These are phyloP conservation scores for Cardamine resedifolia DNA, from an alignment of 345 rosid species.

Conservation along the genomic window DNA sequence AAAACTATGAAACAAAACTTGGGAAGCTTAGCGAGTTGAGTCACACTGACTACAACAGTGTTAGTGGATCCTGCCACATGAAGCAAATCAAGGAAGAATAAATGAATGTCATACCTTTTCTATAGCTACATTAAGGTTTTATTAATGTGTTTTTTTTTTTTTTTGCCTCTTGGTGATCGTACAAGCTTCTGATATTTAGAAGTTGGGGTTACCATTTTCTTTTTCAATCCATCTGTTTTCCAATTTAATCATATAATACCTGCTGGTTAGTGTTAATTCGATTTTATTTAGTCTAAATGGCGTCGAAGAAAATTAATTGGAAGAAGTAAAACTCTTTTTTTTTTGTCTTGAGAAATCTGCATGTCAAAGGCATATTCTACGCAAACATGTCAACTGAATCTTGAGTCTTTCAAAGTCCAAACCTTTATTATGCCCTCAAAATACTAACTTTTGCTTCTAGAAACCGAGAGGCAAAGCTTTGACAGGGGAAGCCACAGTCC, in stretches of 20 bases:
- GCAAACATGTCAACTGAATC: background rate
- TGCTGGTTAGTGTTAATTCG: too few species aligned
- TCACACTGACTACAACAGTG: background rate
- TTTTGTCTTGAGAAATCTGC: background rate
- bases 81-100: background rate
- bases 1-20: background rate
- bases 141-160: too few species aligned
- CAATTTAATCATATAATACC: too few species aligned
- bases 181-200: too few species aligned
- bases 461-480: background rate
- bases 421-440: slow-evolving; percentile 9
- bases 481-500: slow-evolving; percentile 9
- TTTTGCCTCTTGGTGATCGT: too few species aligned
- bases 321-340: background rate
- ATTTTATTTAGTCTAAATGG: too few species aligned
- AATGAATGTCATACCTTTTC: background rate
- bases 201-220: too few species aligned
- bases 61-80: too few species aligned
- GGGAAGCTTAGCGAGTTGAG: background rate
- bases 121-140: background rate
- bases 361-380: background rate
- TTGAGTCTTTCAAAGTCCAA: background rate
- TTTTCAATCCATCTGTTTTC: too few species aligned
- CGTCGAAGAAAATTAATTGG: background rate
- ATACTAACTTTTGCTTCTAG: background rate